Conservation (phyloP, 2,329 filamentous ascomycete genomes). For the Ceratocystiopsis minuta region DNA sequence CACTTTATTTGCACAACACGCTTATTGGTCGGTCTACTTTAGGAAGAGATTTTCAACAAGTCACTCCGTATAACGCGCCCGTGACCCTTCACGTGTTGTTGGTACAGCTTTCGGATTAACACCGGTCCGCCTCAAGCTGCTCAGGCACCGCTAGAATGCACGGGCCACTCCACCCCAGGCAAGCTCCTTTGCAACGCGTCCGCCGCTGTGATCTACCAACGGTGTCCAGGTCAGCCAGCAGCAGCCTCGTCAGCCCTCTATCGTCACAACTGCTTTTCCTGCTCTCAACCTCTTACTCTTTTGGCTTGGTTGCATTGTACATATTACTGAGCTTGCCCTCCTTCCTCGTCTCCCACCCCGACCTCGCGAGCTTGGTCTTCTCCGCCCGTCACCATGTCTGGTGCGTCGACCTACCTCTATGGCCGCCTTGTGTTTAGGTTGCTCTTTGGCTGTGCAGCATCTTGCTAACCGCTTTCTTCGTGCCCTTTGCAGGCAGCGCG, state of each 20-base stretch:
- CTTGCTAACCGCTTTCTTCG: too few species aligned
- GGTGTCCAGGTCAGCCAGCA: constrained; percentile 6
- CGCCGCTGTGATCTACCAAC: not conserved
- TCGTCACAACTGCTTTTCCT: not conserved
- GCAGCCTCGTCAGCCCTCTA: constrained; percentile 3
- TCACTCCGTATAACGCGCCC: not conserved
- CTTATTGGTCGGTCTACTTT: too few species aligned
- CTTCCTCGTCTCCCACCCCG: not conserved
- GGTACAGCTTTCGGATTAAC: too few species aligned
- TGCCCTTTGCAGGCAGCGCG: constrained; percentile 45
- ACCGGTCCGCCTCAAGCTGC: not conserved
- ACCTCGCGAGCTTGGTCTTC: not conserved
- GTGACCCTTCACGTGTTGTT: not conserved
- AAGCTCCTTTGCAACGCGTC: constrained; percentile 19
- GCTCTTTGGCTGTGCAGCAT: too few species aligned
- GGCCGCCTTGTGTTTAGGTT: not conserved
- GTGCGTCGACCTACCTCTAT: constrained; percentile 17
- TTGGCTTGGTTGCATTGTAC: constrained; percentile 1
- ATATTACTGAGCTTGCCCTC: not conserved
- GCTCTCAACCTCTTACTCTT: not conserved
- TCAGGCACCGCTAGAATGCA: not conserved
- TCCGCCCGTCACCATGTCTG: constrained; percentile 30
- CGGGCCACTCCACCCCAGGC: constrained; percentile 13
- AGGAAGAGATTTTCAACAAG: too few species aligned
- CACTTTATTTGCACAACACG: too few species aligned